Evolutionary conservation across 257 asterid species (phyloP).

Genomic region (Lithospermum erythrorhizon): DNA sequence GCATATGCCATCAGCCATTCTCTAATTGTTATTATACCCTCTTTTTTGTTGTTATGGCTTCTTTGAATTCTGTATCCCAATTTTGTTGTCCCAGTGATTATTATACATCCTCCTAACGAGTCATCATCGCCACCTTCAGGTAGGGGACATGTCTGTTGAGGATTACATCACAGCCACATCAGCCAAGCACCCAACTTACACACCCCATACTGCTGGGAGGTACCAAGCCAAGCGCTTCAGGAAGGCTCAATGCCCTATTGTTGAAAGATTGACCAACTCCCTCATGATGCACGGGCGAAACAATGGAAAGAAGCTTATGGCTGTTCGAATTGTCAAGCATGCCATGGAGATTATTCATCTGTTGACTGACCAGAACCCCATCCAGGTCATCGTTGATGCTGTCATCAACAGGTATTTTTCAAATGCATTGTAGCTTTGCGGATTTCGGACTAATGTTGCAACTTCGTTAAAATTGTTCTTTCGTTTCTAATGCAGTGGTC

Average conservation of each 20-base stretch:
- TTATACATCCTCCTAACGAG: no score
- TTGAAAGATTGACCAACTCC: conserved; percentile 69
- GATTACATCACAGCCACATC: conserved; percentile 84
- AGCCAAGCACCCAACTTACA: conserved; percentile 57
- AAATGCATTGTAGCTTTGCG: no score
- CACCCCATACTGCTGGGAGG: conserved; percentile 89
- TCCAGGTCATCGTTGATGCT: conserved; percentile 77
- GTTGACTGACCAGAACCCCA: conserved; percentile 72
- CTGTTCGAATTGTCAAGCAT: conserved; percentile 73
- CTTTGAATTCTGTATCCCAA: no score
- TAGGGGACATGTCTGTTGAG: conserved; percentile 65
- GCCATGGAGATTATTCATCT: conserved; percentile 84
- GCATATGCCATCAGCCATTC: no score
- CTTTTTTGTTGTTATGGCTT: no score
- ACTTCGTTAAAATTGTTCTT: not conserved
- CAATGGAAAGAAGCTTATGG: conserved; percentile 86
- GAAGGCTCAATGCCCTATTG: conserved; percentile 84
- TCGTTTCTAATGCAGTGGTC: conserved; percentile 10
- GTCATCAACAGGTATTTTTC: conserved; percentile 58
- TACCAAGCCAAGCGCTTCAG: conserved; percentile 75
- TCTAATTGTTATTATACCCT: no score
- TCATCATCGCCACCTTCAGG: conserved; percentile 16
- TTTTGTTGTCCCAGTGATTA: no score
- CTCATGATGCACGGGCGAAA: conserved; percentile 93
- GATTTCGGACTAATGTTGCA: not conserved